These are phyloP conservation scores for Vitellaria paradoxa DNA, from an alignment of 179 eudicot species.

Conservation along the genomic window DNA sequence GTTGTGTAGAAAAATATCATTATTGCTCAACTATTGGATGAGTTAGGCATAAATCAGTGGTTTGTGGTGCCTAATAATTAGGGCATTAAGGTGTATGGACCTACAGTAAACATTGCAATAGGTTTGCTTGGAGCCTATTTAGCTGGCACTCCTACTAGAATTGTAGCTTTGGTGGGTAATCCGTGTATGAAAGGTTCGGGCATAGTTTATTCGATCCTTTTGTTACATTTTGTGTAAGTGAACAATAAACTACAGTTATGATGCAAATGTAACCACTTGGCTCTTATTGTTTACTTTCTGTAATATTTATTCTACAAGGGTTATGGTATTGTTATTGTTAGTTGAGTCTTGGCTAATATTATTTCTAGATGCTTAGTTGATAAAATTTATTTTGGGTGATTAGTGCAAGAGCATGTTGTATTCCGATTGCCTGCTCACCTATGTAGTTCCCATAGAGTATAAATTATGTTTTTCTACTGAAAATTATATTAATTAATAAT, in stretches of 20 bases:
- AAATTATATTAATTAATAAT: no score
- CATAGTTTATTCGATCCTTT: constrained; percentile 45
- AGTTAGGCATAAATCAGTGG: constrained; percentile 84
- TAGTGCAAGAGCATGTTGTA: no score
- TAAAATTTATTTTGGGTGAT: no score
- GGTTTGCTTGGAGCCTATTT: constrained; percentile 84
- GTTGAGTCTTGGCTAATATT: no score
- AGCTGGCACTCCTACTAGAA: constrained; percentile 84
- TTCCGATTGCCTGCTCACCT: no score
- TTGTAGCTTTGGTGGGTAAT: constrained; percentile 90
- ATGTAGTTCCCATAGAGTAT: no score
- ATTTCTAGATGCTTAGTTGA: no score
- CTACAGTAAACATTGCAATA: constrained; percentile 81
- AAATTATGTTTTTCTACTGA: no score
- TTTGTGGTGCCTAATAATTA: constrained; percentile 82
- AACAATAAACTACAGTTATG: neutral
- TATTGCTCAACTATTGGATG: constrained; percentile 43
- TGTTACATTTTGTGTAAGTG: neutral
- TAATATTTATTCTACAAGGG: neutral
- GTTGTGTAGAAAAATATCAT: no score
- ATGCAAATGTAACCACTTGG: neutral
- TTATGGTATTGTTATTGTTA: no score
- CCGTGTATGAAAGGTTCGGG: constrained; percentile 99
- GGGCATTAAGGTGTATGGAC: constrained; percentile 85
- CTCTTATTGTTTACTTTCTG: neutral